phyloP scores from a whole-genome alignment of 2,329 filamentous ascomycete genomes.

The Leptographium galeiforme region DNA sequence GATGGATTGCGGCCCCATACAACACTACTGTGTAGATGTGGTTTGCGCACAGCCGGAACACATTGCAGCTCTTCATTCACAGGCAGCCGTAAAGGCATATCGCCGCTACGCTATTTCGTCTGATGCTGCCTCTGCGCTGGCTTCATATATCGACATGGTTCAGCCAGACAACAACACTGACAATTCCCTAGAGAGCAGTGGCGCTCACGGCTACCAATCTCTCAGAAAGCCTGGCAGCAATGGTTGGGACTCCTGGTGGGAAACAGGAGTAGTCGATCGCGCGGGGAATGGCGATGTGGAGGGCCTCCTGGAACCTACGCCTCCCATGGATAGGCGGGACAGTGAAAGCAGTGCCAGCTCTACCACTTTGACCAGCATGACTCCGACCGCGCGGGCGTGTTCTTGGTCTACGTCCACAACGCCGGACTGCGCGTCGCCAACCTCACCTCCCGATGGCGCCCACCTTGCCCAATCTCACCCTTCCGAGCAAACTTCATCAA shows the following conservation, averaged over 20 bases:
- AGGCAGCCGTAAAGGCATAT: background rate
- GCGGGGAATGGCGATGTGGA: background rate
- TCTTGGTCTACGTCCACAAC: slow-evolving; percentile 8
- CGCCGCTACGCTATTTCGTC: background rate
- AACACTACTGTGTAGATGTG: background rate
- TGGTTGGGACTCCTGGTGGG: background rate
- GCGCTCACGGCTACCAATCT: background rate
- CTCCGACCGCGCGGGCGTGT: background rate
- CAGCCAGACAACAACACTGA: background rate
- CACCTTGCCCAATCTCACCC: background rate
- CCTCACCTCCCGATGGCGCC: background rate
- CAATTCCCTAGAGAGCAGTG: background rate
- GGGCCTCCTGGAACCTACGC: no score
- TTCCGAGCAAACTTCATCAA: background rate
- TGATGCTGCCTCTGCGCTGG: background rate
- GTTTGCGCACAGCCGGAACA: background rate
- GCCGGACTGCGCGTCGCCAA: slow-evolving; percentile 9
- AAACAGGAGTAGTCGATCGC: background rate
- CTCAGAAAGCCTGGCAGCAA: background rate
- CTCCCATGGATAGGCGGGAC: background rate
- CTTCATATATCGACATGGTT: background rate
- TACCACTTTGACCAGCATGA: background rate
- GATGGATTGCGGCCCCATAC: background rate
- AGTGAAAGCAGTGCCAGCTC: slow-evolving; percentile 10
- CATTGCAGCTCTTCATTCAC: background rate